These are phyloP conservation scores for Leptomonas seymouri DNA, from an alignment of 208 protist genomes.

Conservation along the genomic window DNA sequence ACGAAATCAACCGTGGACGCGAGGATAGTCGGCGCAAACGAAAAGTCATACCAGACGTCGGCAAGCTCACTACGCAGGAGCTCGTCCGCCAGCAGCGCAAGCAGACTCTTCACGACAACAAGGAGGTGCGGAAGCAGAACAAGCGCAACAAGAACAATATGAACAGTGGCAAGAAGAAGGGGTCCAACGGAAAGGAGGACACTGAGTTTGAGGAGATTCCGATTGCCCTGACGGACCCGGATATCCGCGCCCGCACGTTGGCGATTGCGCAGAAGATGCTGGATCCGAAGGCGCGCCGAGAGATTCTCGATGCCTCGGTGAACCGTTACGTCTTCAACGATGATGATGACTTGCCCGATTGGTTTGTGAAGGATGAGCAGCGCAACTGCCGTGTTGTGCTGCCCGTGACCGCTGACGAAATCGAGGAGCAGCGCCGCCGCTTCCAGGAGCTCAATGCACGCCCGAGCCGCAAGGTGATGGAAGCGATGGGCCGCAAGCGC, in stretches of 20 bases:
- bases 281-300: conserved; percentile 76
- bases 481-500: conserved; percentile 97
- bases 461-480: conserved; percentile 97
- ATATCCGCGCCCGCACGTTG: conserved; percentile 82
- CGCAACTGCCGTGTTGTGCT: conserved; percentile 84
- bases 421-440: conserved; percentile 91
- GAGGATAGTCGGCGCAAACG: conserved; percentile 79
- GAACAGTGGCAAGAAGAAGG: conserved; percentile 47
- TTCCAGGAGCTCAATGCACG: conserved; percentile 95
- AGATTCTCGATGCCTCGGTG: conserved; percentile 88
- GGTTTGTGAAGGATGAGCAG: conserved; percentile 94
- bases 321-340: conserved; percentile 92
- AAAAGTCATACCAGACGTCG: conserved; percentile 63
- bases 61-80: conserved; percentile 82
- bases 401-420: conserved; percentile 88
- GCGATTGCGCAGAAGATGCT: conserved; percentile 91
- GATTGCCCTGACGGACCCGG: conserved; percentile 84
- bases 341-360: conserved; percentile 90
- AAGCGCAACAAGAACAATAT: conserved; percentile 60
- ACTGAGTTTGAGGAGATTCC: conserved; percentile 89
- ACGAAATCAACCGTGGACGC: conserved; percentile 68
- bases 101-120: conserved; percentile 81
- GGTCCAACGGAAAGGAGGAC: conserved; percentile 53
- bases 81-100: conserved; percentile 84
- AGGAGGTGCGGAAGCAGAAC: conserved; percentile 71